Evolutionary conservation across 208 protist genomes (phyloP).

Genomic region (Leishmania aethiopica): DNA sequence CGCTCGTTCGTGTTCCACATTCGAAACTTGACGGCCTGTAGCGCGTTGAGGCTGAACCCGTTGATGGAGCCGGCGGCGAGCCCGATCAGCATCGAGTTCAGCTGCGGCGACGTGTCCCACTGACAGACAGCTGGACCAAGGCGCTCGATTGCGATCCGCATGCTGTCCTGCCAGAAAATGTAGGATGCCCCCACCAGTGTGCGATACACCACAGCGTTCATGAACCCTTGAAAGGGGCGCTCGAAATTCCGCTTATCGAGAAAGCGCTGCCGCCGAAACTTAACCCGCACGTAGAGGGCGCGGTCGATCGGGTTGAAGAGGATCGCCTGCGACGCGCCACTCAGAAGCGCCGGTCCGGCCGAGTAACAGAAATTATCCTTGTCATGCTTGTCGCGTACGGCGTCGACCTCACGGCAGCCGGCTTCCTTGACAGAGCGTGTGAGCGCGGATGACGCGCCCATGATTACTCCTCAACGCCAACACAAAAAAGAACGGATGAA

Average conservation of each 20-base stretch:
- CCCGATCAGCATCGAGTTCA: slow-evolving; percentile 81
- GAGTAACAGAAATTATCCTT: slow-evolving; percentile 59
- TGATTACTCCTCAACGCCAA: neutral
- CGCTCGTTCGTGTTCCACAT: slow-evolving; percentile 83
- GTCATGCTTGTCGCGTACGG: neutral
- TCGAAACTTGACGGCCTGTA: slow-evolving; percentile 90
- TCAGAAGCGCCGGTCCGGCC: slow-evolving; percentile 68
- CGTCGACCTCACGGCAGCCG: neutral
- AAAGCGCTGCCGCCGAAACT: slow-evolving; percentile 68
- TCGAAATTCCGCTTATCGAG: slow-evolving; percentile 88
- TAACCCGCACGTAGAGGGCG: slow-evolving; percentile 89
- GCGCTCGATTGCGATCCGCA: slow-evolving; percentile 65
- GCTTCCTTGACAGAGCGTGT: neutral
- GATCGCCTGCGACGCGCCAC: slow-evolving; percentile 83
- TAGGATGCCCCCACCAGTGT: slow-evolving; percentile 87
- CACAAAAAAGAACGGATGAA: neutral
- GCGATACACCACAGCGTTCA: slow-evolving; percentile 89
- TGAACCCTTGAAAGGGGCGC: slow-evolving; percentile 89
- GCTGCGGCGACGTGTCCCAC: slow-evolving; percentile 45
- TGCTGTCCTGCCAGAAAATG: slow-evolving; percentile 91
- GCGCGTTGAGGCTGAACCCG: slow-evolving; percentile 77
- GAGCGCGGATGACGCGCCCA: neutral
- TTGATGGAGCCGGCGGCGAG: slow-evolving; percentile 79
- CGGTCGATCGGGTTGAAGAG: slow-evolving; percentile 91
- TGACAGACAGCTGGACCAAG: slow-evolving; percentile 52